Evolutionary conservation across 148 eudicot genomes (phyloP), one percentile per base, ranked within the genome.

Genomic region (Oxyria digyna): DNA sequence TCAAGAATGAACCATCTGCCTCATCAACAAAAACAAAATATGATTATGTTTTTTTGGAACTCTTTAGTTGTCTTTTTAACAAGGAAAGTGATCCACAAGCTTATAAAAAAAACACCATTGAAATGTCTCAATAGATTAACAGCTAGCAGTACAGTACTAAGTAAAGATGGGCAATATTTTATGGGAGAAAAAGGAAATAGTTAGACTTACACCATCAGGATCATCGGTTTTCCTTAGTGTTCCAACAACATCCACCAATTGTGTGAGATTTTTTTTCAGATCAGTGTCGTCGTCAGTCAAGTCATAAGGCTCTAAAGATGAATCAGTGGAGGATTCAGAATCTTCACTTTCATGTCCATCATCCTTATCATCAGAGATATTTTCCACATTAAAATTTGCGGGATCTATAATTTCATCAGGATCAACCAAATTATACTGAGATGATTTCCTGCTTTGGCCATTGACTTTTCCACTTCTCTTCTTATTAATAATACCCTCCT

Each of bases 221-320:
- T 94, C 97, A 75, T 94, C 96, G 62, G 97, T 71, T 76, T 94
- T 94, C 70, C 96, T 81, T 17, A 94, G 85, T 33, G 97, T 91
- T 78, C 87, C 97, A 80, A 82, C 81, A 52, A 88, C 89, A 79
- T 94, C 98, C 71, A 86, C 87, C 82, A 94, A 80, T 78, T 94
- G 96, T 50, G 92, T 78, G 67, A 90, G 82, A 31, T 83, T 90
- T 31, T 75, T 84, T 75, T 80, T 86, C 76, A 94, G 79, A 84
- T 94, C 98, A 67, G 81, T 74, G 74, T 87, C 96, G 79, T 94
- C 97, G 76, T 94, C 97, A 38, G 85, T 71, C 72, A 90, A 81
- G 80, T 94, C 98, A 71, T 90, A 94, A 14, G 98, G 98, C 82
- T 86, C 91, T 70, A 94, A 80, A 33, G 97, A 88, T 17, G 96